These are phyloP conservation scores for Pseudofabraea citricarpa DNA, from an alignment of 2,329 filamentous ascomycete genomes.

Conservation along the genomic window DNA sequence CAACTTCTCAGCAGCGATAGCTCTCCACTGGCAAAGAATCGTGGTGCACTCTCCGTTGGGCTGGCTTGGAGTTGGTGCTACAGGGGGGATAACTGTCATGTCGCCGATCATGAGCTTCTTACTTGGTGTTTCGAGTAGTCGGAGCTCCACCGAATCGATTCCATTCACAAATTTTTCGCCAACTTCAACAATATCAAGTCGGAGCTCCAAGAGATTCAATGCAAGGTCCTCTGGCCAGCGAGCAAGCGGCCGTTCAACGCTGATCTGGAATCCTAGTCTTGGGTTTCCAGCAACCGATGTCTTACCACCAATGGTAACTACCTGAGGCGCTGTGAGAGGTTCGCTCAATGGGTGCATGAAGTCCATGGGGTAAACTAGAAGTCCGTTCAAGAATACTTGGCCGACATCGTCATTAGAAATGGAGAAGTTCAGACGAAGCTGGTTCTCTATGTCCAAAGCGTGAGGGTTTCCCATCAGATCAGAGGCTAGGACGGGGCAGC, in stretches of 20 bases:
- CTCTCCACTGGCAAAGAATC: slow-evolving; percentile 51
- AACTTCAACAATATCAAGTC: slow-evolving; percentile 56
- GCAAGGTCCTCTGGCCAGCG: slow-evolving; percentile 46
- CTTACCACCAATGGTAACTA: slow-evolving; percentile 30
- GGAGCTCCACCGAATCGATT: slow-evolving; percentile 52
- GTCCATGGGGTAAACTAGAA: slow-evolving; percentile 51
- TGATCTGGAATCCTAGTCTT: slow-evolving; percentile 20
- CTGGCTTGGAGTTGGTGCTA: slow-evolving; percentile 12
- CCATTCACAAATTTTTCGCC: slow-evolving; percentile 49
- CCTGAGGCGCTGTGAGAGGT: slow-evolving; percentile 40
- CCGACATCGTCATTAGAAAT: slow-evolving; percentile 42
- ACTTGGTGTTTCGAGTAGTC: slow-evolving; percentile 53
- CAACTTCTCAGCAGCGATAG: slow-evolving; percentile 41
- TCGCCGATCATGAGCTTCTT: slow-evolving; percentile 51
- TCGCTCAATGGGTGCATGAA: slow-evolving; percentile 31
- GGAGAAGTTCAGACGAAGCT: slow-evolving; percentile 48
- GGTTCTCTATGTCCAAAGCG: slow-evolving; percentile 15
- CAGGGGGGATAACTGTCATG: slow-evolving; percentile 31
- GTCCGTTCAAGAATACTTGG: slow-evolving; percentile 52
- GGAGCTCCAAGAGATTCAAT: slow-evolving; percentile 47
- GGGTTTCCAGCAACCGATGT: slow-evolving; percentile 21
- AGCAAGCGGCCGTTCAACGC: slow-evolving; percentile 32
- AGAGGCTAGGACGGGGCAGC: slow-evolving; percentile 40
- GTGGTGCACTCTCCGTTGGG: slow-evolving; percentile 35
- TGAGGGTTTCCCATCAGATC: slow-evolving; percentile 25